phyloP scores from a whole-genome alignment of 495 filamentous ascomycete species.

The Neurospora cerealis region DNA sequence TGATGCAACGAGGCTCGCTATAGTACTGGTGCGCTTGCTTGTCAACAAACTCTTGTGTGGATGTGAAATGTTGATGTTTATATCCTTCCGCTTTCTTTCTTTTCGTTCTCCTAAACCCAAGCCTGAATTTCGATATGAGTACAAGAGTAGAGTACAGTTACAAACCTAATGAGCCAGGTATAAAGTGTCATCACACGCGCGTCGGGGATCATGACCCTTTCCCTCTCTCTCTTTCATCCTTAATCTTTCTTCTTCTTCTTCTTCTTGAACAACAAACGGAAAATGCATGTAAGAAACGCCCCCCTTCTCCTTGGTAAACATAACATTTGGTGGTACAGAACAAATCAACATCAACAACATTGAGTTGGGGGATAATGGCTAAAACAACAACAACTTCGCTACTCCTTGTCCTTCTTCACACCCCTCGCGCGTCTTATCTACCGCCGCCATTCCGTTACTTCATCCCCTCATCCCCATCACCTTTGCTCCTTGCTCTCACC shows the following conservation, averaged over 20 bases:
- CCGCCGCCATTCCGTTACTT: background rate
- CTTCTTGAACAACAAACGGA: background rate
- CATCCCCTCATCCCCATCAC: background rate
- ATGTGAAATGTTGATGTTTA: background rate
- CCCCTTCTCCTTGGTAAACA: background rate
- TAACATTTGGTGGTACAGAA: background rate
- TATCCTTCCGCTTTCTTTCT: background rate
- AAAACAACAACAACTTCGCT: background rate
- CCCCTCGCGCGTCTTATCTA: background rate
- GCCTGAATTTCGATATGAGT: background rate
- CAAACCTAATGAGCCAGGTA: background rate
- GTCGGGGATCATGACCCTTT: background rate
- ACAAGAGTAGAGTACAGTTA: background rate
- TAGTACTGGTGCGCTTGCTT: background rate
- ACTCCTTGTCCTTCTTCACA: background rate
- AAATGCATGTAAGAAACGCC: background rate
- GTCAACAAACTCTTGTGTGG: background rate
- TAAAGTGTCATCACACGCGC: background rate
- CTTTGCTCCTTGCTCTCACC: slow-evolving; percentile 4
- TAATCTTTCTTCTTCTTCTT: background rate
- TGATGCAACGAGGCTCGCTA: background rate
- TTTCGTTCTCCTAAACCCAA: background rate
- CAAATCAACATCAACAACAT: background rate
- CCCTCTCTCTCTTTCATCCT: background rate
- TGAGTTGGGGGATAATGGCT: background rate